phyloP scores from a whole-genome alignment of 2,329 filamentous ascomycete species.

The Fusarium goolgardi region DNA sequence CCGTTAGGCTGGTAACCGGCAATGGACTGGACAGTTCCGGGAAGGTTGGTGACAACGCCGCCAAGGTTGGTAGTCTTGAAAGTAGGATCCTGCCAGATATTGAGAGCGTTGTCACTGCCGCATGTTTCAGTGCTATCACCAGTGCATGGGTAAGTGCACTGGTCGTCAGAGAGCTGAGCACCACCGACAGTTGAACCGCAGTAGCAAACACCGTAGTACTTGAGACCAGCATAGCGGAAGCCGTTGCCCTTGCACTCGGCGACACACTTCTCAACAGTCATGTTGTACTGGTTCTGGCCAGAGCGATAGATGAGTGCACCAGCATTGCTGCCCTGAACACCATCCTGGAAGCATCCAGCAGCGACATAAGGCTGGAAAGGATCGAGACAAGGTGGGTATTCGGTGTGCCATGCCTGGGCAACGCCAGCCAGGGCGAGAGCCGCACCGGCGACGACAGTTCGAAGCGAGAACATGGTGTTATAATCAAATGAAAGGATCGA shows the following conservation, averaged over 20 bases:
- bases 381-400: constrained; percentile 59
- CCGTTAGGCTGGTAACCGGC: constrained; percentile 69
- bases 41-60: constrained; percentile 52
- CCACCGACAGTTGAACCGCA: constrained; percentile 63
- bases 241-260: constrained; percentile 64
- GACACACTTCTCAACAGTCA: constrained; percentile 62
- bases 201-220: constrained; percentile 65
- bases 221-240: constrained; percentile 63
- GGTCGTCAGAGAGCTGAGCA: constrained; percentile 62
- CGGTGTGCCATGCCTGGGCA: constrained; percentile 56
- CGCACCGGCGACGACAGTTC: constrained; percentile 52
- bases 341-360: constrained; percentile 61
- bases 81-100: constrained; percentile 62
- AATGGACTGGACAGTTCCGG: constrained; percentile 49
- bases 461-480: constrained; percentile 40
- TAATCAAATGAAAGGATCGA: constrained; percentile 30
- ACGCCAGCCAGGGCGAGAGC: constrained; percentile 53
- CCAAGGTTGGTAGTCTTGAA: constrained; percentile 55
- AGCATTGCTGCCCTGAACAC: constrained; percentile 43
- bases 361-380: constrained; percentile 61
- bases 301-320: constrained; percentile 59
- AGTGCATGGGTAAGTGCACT: constrained; percentile 68
- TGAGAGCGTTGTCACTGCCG: constrained; percentile 61
- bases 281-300: constrained; percentile 51
- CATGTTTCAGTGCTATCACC: constrained; percentile 60